Evolutionary conservation across 441 rosid genomes (phyloP).

Genomic region (Adansonia gregorii): DNA sequence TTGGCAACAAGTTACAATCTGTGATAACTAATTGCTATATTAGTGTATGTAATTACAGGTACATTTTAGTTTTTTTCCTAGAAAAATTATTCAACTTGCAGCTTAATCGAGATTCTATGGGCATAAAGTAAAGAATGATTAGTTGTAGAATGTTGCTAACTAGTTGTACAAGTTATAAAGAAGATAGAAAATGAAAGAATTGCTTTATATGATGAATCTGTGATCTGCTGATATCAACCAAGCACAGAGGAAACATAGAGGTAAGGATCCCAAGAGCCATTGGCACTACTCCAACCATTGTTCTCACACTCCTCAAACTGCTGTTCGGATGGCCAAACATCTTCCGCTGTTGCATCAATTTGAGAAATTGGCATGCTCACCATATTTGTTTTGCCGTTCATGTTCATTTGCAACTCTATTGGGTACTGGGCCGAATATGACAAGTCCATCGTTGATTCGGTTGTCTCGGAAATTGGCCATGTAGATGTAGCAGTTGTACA

Average conservation of each 20-base stretch:
- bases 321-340: constrained; percentile 43
- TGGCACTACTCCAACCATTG: constrained; percentile 35
- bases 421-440: constrained; percentile 33
- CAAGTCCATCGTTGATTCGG: constrained; percentile 28
- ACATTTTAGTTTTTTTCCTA: not conserved
- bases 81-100: constrained; percentile 1
- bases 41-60: not conserved
- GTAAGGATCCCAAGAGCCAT: constrained; percentile 48
- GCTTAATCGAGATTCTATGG: not conserved
- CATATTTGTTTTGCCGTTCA: constrained; percentile 15
- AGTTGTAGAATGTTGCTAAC: constrained; percentile 13
- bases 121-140: constrained; percentile 35
- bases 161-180: not conserved
- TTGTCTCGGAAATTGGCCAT: constrained; percentile 35
- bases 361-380: constrained; percentile 31
- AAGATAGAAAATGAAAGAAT: constrained; percentile 17
- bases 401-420: constrained; percentile 23
- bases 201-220: not conserved
- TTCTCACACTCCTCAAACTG: constrained; percentile 39
- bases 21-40: not conserved
- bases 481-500: constrained; percentile 25
- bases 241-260: constrained; percentile 45
- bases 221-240: constrained; percentile 25
- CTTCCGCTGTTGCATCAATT: constrained; percentile 33
- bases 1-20: not conserved